phyloP scores from a whole-genome alignment of 352 stramenopile genomes.

The Globisporangium takayamanum region DNA sequence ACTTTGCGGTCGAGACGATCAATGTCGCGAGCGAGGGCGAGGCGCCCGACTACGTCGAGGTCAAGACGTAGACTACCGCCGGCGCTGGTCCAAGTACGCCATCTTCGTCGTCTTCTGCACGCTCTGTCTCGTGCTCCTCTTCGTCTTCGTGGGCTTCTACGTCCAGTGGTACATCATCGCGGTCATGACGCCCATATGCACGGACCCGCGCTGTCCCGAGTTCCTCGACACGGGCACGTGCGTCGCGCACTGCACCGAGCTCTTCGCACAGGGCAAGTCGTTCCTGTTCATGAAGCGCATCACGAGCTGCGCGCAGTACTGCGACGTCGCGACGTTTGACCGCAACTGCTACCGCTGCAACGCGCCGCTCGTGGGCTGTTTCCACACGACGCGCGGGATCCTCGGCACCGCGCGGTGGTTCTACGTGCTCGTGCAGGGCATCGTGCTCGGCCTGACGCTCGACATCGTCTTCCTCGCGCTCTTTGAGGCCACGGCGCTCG shows the following conservation, averaged over 20 bases:
- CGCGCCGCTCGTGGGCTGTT: conserved; percentile 41
- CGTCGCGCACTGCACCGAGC: conserved; percentile 36
- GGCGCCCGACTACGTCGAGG: conserved; percentile 48
- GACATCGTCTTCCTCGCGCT: conserved; percentile 65
- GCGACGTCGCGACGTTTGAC: conserved; percentile 33
- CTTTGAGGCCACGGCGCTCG: conserved; percentile 42
- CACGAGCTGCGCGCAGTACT: conserved; percentile 35
- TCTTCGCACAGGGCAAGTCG: conserved; percentile 39
- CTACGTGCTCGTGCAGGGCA: conserved; percentile 55
- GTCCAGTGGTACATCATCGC: conserved; percentile 68
- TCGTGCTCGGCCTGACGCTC: conserved; percentile 52
- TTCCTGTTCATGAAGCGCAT: conserved; percentile 51
- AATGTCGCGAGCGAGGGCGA: conserved; percentile 52
- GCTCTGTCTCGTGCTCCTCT: conserved; percentile 41
- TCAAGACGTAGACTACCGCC: conserved; percentile 50
- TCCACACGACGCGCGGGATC: conserved; percentile 44
- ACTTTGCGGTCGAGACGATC: conserved; percentile 52
- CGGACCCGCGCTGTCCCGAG: conserved; percentile 40
- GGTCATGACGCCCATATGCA: conserved; percentile 62
- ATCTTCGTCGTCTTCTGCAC: conserved; percentile 46
- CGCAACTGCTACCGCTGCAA: conserved; percentile 45
- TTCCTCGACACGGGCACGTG: conserved; percentile 29
- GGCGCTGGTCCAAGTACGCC: conserved; percentile 50
- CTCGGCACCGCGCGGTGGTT: conserved; percentile 55
- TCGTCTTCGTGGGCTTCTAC: conserved; percentile 51